Evolutionary conservation across 306 rosid genomes (phyloP).

Genomic region (Lagenaria siceraria): DNA sequence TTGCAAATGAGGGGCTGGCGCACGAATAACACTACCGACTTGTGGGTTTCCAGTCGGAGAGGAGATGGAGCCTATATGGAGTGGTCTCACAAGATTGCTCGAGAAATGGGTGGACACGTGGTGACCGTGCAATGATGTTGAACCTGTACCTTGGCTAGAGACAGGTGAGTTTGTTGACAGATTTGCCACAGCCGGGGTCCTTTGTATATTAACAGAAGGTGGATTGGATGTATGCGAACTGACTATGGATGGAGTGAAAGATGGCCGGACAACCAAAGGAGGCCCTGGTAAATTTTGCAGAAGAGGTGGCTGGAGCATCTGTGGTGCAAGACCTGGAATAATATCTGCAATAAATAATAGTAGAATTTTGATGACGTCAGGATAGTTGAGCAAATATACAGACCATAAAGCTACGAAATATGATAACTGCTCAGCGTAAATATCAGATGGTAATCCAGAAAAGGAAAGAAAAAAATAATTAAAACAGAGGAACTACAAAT

Average conservation of each 20-base stretch:
- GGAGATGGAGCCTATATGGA: slow-evolving; percentile 24
- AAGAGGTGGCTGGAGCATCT: slow-evolving; percentile 16
- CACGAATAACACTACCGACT: slow-evolving; percentile 31
- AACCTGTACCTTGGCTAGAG: background rate
- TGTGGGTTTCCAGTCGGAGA: slow-evolving; percentile 27
- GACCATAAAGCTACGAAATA: background rate
- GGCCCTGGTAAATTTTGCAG: slow-evolving; percentile 26
- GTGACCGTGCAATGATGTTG: slow-evolving; percentile 18
- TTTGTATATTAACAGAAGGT: background rate
- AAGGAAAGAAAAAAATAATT: background rate
- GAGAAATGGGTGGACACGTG: slow-evolving; percentile 17
- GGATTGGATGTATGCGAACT: background rate
- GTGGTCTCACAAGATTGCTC: slow-evolving; percentile 25
- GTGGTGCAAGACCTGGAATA: slow-evolving; percentile 24
- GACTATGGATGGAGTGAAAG: background rate
- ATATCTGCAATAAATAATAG: slow-evolving; percentile 28
- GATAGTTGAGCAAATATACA: background rate
- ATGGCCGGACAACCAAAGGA: slow-evolving; percentile 14
- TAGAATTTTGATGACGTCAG: background rate
- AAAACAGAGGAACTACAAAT: background rate
- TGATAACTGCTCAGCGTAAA: background rate
- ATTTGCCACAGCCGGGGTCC: background rate
- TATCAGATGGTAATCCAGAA: background rate
- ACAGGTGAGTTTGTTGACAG: background rate
- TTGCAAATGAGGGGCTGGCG: slow-evolving; percentile 69